These are phyloP conservation scores for Alternaria burnsii DNA, from an alignment of 2,329 filamentous ascomycete species.

Conservation along the genomic window DNA sequence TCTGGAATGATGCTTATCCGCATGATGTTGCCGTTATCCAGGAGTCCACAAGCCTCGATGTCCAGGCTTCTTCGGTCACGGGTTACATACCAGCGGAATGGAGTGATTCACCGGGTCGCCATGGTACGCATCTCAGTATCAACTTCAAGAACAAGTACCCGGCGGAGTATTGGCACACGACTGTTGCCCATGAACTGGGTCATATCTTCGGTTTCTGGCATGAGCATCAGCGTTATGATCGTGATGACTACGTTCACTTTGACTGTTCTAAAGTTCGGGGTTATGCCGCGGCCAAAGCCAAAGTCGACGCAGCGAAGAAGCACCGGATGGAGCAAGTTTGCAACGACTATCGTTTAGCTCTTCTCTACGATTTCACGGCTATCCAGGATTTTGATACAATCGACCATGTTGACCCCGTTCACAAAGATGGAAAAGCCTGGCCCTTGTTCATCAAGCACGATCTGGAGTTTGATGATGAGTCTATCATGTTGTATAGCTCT, in stretches of 20 bases:
- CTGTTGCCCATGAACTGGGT: constrained; percentile 6
- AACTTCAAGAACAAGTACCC: background rate
- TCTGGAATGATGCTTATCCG: background rate
- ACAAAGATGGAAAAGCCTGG: background rate
- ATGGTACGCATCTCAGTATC: background rate
- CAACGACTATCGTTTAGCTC: constrained; percentile 4
- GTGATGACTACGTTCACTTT: background rate
- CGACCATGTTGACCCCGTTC: background rate
- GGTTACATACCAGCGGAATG: constrained; percentile 8
- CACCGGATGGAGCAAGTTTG: constrained; percentile 7
- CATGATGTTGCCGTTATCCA: constrained; percentile 1
- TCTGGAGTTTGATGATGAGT: constrained; percentile 8
- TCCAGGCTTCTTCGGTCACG: background rate
- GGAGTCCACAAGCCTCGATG: background rate
- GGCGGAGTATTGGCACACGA: background rate
- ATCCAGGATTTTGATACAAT: constrained; percentile 4
- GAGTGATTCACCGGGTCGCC: background rate
- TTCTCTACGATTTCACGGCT: constrained; percentile 1
- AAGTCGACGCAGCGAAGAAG: background rate
- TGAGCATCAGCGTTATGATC: background rate
- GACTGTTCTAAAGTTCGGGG: constrained; percentile 1
- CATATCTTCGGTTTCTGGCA: constrained; percentile 5
- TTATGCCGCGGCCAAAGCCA: constrained; percentile 3
- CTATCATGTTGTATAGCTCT: constrained; percentile 12
- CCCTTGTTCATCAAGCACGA: constrained; percentile 4